A percentile compares a stretch with the other conserved stretches of the same genome.
Evolutionary conservation across 2,329 filamentous ascomycete species (phyloP).

Genomic region (Pseudonectria foliicola): DNA sequence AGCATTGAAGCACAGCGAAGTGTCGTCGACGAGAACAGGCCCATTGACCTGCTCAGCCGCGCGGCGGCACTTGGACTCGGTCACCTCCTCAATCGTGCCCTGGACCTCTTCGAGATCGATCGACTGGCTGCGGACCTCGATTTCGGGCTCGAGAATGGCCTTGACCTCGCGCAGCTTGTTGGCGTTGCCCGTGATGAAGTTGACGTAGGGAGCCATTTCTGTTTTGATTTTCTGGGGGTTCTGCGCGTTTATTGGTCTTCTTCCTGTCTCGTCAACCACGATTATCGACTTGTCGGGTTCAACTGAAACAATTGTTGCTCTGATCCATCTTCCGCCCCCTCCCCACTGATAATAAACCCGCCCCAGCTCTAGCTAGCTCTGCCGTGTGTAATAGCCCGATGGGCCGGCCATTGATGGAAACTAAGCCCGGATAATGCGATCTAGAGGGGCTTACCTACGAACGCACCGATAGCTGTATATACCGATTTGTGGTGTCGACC

Average conservation of each 20-base stretch:
- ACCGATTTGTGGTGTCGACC: too few species aligned
- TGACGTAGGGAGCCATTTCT: conserved; percentile 48
- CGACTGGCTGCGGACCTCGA: conserved; percentile 65
- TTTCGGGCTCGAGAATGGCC: conserved; percentile 69
- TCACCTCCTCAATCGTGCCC: conserved; percentile 87
- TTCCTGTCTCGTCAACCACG: too few species aligned
- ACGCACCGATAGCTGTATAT: not conserved
- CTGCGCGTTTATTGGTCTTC: too few species aligned
- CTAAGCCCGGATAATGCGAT: too few species aligned
- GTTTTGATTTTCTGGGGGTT: not conserved
- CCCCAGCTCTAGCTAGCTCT: too few species aligned
- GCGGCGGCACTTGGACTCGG: conserved; percentile 73
- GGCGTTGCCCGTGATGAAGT: conserved; percentile 95
- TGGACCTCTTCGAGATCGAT: conserved; percentile 87
- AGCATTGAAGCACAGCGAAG: conserved; percentile 86
- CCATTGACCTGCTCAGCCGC: conserved; percentile 79
- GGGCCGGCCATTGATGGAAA: too few species aligned
- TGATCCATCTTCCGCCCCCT: too few species aligned
- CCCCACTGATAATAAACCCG: too few species aligned
- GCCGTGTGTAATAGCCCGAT: too few species aligned
- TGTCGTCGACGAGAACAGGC: conserved; percentile 93
- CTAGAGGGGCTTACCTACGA: too few species aligned
- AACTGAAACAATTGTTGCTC: too few species aligned
- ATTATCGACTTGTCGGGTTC: too few species aligned
- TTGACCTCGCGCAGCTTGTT: conserved; percentile 90